phyloP scores from a whole-genome alignment of 2,329 filamentous ascomycete species.

The Ophiostoma himal-ulmi region DNA sequence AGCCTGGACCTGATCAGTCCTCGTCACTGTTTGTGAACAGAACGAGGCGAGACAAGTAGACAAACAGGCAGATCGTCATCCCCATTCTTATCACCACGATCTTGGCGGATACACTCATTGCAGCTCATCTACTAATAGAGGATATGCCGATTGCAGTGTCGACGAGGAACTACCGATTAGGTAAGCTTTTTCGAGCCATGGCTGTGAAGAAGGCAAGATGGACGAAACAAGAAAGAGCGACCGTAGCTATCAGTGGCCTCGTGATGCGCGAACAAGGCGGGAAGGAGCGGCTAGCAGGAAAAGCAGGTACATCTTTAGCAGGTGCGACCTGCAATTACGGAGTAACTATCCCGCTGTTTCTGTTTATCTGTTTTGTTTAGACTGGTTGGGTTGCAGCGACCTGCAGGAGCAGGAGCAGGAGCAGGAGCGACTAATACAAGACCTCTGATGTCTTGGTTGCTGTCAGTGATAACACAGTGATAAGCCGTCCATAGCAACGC shows the following conservation, averaged over 20 bases:
- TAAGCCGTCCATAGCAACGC: constrained; percentile 1
- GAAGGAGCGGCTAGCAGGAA: constrained; percentile 5
- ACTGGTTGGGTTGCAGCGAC: neutral
- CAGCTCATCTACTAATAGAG: neutral
- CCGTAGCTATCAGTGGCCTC: neutral
- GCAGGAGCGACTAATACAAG: neutral
- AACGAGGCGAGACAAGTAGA: neutral
- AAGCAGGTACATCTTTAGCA: constrained; percentile 19
- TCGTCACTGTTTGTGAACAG: neutral
- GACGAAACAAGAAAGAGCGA: constrained; percentile 1
- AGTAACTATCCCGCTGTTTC: too few species aligned
- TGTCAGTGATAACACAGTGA: constrained; percentile 1
- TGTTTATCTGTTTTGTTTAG: neutral
- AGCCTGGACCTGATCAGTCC: neutral
- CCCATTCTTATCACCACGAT: neutral
- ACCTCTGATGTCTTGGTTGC: neutral
- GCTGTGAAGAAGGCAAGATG: neutral
- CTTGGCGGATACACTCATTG: neutral
- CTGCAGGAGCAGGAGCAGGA: neutral
- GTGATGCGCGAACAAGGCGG: constrained; percentile 7
- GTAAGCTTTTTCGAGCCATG: neutral
- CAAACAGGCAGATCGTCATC: neutral
- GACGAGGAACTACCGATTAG: neutral
- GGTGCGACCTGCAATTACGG: neutral
- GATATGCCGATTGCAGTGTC: neutral